Conservation (phyloP, 1,284 basidiomycete species). For the Malassezia yamatoensis region DNA sequence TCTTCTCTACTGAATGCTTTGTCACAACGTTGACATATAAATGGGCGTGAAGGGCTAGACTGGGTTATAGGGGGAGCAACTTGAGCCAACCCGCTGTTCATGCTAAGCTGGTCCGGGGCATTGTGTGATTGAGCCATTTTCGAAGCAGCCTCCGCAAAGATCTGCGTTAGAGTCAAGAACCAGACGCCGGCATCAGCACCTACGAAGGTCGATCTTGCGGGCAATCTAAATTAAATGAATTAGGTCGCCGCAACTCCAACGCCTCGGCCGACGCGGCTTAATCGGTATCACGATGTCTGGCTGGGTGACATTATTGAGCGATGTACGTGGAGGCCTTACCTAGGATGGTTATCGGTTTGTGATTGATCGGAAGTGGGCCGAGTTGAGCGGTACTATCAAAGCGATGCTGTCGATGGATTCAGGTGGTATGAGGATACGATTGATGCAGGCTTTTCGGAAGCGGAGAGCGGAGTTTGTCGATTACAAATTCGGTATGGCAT, state of each 20-base stretch:
- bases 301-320: conserved; percentile 40
- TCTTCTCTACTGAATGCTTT: conserved; percentile 14
- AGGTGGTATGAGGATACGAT: conserved; percentile 12
- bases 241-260: conserved; percentile 5
- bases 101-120: too few species aligned
- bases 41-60: background rate
- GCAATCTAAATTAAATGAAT: too few species aligned
- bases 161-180: too few species aligned
- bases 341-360: conserved; percentile 40
- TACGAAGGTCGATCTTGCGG: too few species aligned
- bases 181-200: too few species aligned
- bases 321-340: conserved; percentile 19
- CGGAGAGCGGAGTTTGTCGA: conserved; percentile 47
- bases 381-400: conserved; percentile 29
- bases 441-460: conserved; percentile 49
- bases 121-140: too few species aligned
- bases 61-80: too few species aligned
- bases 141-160: too few species aligned
- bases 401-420: conserved; percentile 32
- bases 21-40: conserved; percentile 6
- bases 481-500: conserved; percentile 49
- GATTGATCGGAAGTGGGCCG: conserved; percentile 24
- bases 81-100: too few species aligned
- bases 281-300: conserved; percentile 7
- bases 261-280: conserved; percentile 10